Percentiles rank a stretch among this genome's conserved stretches.
Evolutionary conservation across 2,329 filamentous ascomycete genomes (phyloP).

Genomic region (Aspergillus awamori): DNA sequence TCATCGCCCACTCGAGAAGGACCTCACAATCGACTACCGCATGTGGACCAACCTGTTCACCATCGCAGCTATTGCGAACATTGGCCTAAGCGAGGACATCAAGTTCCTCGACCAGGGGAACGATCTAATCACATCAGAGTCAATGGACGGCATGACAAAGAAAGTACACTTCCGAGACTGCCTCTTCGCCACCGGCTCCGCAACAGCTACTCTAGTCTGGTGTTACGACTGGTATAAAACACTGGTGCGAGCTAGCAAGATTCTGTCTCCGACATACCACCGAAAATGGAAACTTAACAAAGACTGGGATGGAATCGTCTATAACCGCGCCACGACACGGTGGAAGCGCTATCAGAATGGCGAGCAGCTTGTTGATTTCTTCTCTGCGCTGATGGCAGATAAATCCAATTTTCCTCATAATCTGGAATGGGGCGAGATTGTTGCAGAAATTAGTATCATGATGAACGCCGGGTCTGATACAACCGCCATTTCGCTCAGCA

Average conservation of each 20-base stretch:
- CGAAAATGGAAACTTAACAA: conserved; percentile 22
- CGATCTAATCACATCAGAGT: conserved; percentile 31
- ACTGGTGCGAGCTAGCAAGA: conserved; percentile 19
- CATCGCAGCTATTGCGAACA: conserved; percentile 44
- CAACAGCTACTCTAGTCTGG: conserved; percentile 27
- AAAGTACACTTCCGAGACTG: conserved; percentile 25
- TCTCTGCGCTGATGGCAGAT: conserved; percentile 55
- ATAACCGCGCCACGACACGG: conserved; percentile 24
- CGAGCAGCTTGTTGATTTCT: conserved; percentile 61
- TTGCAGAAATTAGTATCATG: conserved; percentile 52
- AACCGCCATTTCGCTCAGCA: conserved; percentile 55
- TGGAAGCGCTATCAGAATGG: conserved; percentile 37
- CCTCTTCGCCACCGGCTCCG: conserved; percentile 16
- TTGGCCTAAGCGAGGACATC: conserved; percentile 41
- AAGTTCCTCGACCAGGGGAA: conserved; percentile 41
- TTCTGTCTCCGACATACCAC: conserved; percentile 24
- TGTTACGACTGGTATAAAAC: conserved; percentile 26
- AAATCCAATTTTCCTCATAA: conserved; percentile 45
- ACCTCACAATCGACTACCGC: conserved; percentile 39
- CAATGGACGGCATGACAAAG: conserved; percentile 25
- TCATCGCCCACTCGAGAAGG: conserved; percentile 16
- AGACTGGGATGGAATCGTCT: conserved; percentile 26
- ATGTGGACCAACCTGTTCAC: conserved; percentile 44
- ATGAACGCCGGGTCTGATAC: conserved; percentile 55
- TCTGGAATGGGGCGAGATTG: conserved; percentile 60